Percentiles rank a stretch among this genome's conserved stretches.
Evolutionary conservation across 257 asterid genomes (phyloP).

Genomic region (Echites panduratus): DNA sequence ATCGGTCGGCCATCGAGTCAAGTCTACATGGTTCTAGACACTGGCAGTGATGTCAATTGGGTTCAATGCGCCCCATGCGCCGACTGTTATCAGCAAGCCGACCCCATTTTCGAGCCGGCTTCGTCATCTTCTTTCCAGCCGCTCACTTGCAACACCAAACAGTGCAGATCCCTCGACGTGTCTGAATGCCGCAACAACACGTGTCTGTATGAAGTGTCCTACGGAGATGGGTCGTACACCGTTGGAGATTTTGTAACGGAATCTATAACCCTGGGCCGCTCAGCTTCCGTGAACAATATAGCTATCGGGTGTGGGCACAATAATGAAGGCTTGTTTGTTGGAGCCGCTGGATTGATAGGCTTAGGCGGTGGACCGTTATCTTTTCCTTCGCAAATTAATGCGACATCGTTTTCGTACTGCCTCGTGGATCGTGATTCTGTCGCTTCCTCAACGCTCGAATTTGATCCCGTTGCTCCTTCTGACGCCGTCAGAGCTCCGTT

Average conservation of each 20-base stretch:
- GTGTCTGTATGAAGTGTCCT: constrained; percentile 81
- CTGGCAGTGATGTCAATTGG: constrained; percentile 96
- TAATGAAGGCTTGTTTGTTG: constrained; percentile 83
- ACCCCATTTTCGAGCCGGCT: constrained; percentile 84
- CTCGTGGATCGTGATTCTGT: constrained; percentile 81
- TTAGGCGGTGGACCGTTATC: constrained; percentile 86
- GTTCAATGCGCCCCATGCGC: constrained; percentile 92
- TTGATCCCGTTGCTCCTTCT: constrained; percentile 35
- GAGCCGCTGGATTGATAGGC: constrained; percentile 85
- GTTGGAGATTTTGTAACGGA: constrained; percentile 89
- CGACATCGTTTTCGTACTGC: constrained; percentile 75
- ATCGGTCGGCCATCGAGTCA: constrained; percentile 69
- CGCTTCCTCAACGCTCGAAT: constrained; percentile 74
- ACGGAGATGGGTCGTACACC: constrained; percentile 96
- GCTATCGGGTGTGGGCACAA: constrained; percentile 96
- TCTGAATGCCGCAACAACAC: constrained; percentile 63
- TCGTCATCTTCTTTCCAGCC: constrained; percentile 55
- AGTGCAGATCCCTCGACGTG: constrained; percentile 80
- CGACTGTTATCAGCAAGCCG: constrained; percentile 92
- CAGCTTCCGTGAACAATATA: constrained; percentile 50
- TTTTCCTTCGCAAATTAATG: constrained; percentile 74
- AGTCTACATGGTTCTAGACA: constrained; percentile 78
- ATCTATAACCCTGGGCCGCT: constrained; percentile 53
- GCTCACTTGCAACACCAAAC: constrained; percentile 61
- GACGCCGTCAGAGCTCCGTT: constrained; percentile 64